Evolutionary conservation across 345 rosid genomes (phyloP).

Genomic region (Salix purpurea): DNA sequence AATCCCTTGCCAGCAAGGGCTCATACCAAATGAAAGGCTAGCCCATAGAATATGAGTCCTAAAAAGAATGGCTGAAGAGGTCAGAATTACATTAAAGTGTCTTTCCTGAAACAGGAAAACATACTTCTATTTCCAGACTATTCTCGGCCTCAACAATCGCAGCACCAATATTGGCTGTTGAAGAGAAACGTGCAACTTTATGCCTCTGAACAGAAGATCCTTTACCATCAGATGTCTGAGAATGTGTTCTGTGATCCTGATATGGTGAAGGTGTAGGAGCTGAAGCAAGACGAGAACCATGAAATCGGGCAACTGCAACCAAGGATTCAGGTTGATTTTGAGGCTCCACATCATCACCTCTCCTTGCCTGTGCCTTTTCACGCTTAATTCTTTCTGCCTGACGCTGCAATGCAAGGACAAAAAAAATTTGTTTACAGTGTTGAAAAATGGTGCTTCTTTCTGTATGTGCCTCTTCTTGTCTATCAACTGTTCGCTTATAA

Average conservation of each 20-base stretch:
- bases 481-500: not conserved
- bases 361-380: constrained; percentile 51
- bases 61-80: constrained; percentile 39
- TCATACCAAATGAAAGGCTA: constrained; percentile 42
- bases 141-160: constrained; percentile 74
- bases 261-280: constrained; percentile 78
- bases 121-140: constrained; percentile 72
- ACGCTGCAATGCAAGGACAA: constrained; percentile 46
- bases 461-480: not conserved
- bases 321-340: constrained; percentile 48
- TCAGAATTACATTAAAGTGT: constrained; percentile 40
- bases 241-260: constrained; percentile 24
- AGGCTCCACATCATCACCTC: constrained; percentile 60
- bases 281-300: constrained; percentile 87
- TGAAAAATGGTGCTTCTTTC: not conserved
- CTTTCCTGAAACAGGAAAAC: constrained; percentile 47
- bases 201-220: constrained; percentile 28
- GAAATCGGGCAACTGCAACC: constrained; percentile 70
- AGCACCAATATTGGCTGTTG: constrained; percentile 61
- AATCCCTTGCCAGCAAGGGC: constrained; percentile 49
- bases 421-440: not conserved
- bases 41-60: constrained; percentile 35
- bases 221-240: constrained; percentile 24
- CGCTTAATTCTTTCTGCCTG: constrained; percentile 68
- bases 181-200: constrained; percentile 50